These are phyloP conservation scores for Suillus subluteus DNA, from an alignment of 768 basidiomycete species.

Conservation along the genomic window DNA sequence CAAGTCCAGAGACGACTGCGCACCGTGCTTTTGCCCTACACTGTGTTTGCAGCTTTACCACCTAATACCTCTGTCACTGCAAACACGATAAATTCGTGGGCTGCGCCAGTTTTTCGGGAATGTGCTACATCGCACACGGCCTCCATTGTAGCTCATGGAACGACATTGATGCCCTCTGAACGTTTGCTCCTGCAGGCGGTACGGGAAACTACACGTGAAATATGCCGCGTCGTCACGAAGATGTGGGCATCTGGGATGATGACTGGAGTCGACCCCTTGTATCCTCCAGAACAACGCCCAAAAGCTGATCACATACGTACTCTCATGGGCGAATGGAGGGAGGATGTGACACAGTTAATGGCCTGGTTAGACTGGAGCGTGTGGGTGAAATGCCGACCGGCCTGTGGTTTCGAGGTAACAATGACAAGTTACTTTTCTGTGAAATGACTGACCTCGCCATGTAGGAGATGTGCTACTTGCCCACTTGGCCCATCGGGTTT, in stretches of 20 bases:
- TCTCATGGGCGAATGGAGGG: conserved; percentile 16
- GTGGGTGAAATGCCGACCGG: conserved; percentile 25
- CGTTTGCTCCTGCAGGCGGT: conserved; percentile 17
- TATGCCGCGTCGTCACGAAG: conserved; percentile 21
- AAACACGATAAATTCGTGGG: conserved; percentile 14
- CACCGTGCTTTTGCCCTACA: too few relatives aligned
- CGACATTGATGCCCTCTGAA: conserved; percentile 16
- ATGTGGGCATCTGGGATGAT: conserved; percentile 24
- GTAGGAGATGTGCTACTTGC: conserved; percentile 32
- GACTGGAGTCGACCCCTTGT: conserved; percentile 10
- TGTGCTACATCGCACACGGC: conserved; percentile 17
- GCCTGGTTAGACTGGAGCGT: conserved; percentile 26
- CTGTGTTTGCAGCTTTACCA: too few relatives aligned
- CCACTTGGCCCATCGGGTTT: conserved; percentile 27
- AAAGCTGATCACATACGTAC: conserved; percentile 4
- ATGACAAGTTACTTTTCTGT: background rate
- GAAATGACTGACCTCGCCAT: background rate
- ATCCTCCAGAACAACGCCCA: background rate
- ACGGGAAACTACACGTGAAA: conserved; percentile 20
- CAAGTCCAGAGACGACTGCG: too few relatives aligned
- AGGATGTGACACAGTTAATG: conserved; percentile 18
- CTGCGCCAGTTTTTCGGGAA: conserved; percentile 14
- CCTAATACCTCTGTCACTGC: too few relatives aligned
- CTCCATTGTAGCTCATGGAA: conserved; percentile 2
- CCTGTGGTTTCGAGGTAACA: conserved; percentile 17